Evolutionary conservation across 257 asterid genomes (phyloP).

Genomic region (Gentiana straminea): DNA sequence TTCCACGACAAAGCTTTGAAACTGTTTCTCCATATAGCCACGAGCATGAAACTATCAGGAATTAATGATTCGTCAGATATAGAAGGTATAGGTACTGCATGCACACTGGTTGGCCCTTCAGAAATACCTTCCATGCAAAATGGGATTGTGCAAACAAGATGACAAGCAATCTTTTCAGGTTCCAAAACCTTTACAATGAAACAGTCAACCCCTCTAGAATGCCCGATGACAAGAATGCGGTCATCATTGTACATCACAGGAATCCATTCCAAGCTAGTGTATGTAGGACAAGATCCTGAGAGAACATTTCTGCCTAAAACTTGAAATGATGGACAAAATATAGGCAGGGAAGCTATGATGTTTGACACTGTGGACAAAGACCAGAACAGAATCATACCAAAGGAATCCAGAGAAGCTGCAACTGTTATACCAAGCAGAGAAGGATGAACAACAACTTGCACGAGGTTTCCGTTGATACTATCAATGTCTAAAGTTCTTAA

Average conservation of each 20-base stretch:
- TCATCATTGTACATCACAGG: slow-evolving; percentile 46
- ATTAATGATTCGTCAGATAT: slow-evolving; percentile 33
- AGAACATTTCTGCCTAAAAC: slow-evolving; percentile 28
- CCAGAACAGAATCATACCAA: slow-evolving; percentile 74
- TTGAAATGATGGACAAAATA: slow-evolving; percentile 60
- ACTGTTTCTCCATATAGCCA: slow-evolving; percentile 63
- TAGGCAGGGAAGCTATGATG: slow-evolving; percentile 50
- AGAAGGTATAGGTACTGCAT: slow-evolving; percentile 55
- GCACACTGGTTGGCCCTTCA: slow-evolving; percentile 45
- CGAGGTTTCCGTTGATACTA: slow-evolving; percentile 56
- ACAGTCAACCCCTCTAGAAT: slow-evolving; percentile 66
- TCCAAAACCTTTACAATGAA: slow-evolving; percentile 34
- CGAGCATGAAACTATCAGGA: slow-evolving; percentile 56
- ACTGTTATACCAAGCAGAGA: slow-evolving; percentile 44
- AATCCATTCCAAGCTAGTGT: slow-evolving; percentile 82
- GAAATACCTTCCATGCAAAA: slow-evolving; percentile 30
- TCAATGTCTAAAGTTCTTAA: slow-evolving; percentile 45
- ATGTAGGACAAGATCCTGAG: slow-evolving; percentile 35
- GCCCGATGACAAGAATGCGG: slow-evolving; percentile 62
- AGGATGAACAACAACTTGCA: slow-evolving; percentile 78
- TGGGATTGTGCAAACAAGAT: slow-evolving; percentile 48
- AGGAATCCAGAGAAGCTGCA: slow-evolving; percentile 79
- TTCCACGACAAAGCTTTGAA: slow-evolving; percentile 83
- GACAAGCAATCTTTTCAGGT: slow-evolving; percentile 26
- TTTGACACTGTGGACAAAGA: slow-evolving; percentile 45